Evolutionary conservation across 305 asterid species (phyloP).

Genomic region (Fraxinus sp.): DNA sequence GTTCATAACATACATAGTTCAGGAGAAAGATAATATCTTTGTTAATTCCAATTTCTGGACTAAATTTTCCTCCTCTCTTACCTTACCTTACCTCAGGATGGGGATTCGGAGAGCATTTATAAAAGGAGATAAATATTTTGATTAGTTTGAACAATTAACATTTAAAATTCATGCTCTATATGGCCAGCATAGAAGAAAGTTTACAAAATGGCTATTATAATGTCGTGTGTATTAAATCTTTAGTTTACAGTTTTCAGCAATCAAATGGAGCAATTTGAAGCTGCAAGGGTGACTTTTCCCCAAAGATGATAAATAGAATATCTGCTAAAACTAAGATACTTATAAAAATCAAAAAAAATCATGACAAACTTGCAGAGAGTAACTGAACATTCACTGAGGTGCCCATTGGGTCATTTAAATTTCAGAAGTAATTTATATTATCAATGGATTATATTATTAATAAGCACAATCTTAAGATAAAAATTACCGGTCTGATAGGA

Average conservation of each 20-base stretch:
- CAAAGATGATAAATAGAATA: background rate
- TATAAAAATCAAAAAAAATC: background rate
- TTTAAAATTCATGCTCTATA: background rate
- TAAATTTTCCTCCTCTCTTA: background rate
- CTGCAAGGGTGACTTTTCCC: background rate
- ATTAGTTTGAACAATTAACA: background rate
- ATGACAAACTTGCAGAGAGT: background rate
- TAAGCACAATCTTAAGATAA: conserved; percentile 6
- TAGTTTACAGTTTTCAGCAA: background rate
- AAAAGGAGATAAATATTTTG: conserved; percentile 2
- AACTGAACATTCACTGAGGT: background rate
- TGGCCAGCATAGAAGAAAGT: background rate
- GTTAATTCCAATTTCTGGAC: background rate
- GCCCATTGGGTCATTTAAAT: background rate
- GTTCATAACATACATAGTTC: background rate
- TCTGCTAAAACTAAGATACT: background rate
- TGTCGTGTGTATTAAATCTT: background rate
- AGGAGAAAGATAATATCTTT: background rate
- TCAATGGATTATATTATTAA: conserved; percentile 4
- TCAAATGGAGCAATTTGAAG: background rate
- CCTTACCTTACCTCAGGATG: background rate
- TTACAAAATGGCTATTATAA: background rate
- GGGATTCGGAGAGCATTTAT: conserved; percentile 13
- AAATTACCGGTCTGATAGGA: conserved; percentile 79
- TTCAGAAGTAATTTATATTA: background rate